Percentiles rank a stretch among this genome's conserved stretches.
These are phyloP conservation scores for Amphichorda felina DNA, from an alignment of 2,329 filamentous ascomycete genomes.

Conservation along the genomic window DNA sequence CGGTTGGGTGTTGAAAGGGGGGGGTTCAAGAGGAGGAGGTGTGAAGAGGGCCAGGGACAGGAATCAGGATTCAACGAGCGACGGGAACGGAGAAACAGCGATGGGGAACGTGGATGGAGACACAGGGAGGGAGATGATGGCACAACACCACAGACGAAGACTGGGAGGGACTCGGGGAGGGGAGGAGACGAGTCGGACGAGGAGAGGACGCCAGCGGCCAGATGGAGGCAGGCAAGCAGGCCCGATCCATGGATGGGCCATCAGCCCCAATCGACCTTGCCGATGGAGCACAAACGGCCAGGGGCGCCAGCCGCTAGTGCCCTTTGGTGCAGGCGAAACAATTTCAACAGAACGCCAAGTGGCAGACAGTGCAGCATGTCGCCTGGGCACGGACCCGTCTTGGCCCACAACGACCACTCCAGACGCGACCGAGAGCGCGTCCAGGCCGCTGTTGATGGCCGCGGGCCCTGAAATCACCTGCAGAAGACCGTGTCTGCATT, in stretches of 20 bases:
- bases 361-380: neutral
- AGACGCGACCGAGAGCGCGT: too few species aligned
- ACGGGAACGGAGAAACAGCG: neutral
- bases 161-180: neutral
- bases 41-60: neutral
- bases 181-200: neutral
- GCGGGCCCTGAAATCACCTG: neutral
- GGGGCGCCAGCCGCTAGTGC: neutral
- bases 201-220: neutral
- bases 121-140: too few species aligned
- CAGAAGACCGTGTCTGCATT: neutral
- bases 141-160: neutral
- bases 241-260: too few species aligned
- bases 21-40: neutral
- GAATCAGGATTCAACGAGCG: neutral
- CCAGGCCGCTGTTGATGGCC: too few species aligned
- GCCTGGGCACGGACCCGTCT: neutral
- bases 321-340: constrained; percentile 3
- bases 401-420: too few species aligned
- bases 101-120: neutral
- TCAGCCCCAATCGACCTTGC: too few species aligned
- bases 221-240: too few species aligned
- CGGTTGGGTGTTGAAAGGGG: neutral
- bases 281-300: too few species aligned
- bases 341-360: neutral